Evolutionary conservation across 1,284 basidiomycete species (phyloP), one percentile per base, ranked within the genome.

Genomic region (Uromyces viciae-fabae): DNA sequence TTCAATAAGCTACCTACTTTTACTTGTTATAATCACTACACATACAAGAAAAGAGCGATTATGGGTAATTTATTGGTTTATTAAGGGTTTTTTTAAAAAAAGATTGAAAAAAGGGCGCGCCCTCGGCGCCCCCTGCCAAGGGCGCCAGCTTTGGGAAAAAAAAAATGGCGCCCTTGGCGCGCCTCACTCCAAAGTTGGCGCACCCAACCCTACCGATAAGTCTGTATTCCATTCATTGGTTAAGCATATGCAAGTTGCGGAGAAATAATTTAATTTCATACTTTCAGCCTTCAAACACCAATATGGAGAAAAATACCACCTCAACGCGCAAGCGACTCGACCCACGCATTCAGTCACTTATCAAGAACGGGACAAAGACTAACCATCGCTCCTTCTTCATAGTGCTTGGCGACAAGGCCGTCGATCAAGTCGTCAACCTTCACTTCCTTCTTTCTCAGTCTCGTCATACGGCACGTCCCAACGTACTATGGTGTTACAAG

Each of bases 381-480:
- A 95, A 95, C 83, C 93, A 98, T 84, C 89, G 97, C 52, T 95
- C 94, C 7, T 98, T 99, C 89, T 93, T 99, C 86, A 94, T 98
- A 54, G 90, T 99, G 72, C 94, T 99, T 31, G 97, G 97, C 49
- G 96, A 99, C 88, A 93, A 92, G 86, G 93, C 93, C 9, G 90
- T 93, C 84, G 94, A 98, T 85, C 96, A 98, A 89, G 91, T 99
- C 81, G 95, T 98, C 81, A 98, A 98, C 86, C 88, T 99, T 68
- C 96, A 82, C 78, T 52, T 81, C 49, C 54, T 72, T 17, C 84
- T 85, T 68, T 85, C 84, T 15, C 84, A 85, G 81, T 84, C 83
- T 17, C 80, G 84, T 22, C 83, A 84, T 25, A 82, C 83, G 52
- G 79, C 84, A 11, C 82, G 85, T 22, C 85, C 84, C 8, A 84